Conservation (phyloP, 202 grass and related monocot species). For the Elaeis oleifera region DNA sequence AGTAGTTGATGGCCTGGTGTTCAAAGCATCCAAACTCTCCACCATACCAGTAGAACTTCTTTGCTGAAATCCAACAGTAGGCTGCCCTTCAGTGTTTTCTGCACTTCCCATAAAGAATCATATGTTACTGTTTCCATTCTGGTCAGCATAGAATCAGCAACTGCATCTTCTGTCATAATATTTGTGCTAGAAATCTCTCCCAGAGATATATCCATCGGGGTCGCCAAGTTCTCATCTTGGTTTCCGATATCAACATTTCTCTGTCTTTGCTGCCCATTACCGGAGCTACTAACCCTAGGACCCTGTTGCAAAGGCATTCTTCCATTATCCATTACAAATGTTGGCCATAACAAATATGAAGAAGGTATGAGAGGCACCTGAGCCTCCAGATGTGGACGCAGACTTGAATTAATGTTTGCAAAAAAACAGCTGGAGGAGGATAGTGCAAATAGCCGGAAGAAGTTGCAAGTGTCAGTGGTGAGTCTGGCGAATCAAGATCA, state of each 20-base stretch:
- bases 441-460: constrained; percentile 92
- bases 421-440: constrained; percentile 60
- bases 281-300: constrained; percentile 36
- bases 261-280: constrained; percentile 27
- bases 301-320: constrained; percentile 33
- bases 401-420: constrained; percentile 54
- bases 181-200: constrained; percentile 44
- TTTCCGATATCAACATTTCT: constrained; percentile 36
- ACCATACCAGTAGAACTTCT: neutral
- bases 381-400: constrained; percentile 39
- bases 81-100: constrained; percentile 10
- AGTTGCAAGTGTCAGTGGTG: constrained; percentile 67
- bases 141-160: constrained; percentile 10
- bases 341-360: constrained; percentile 63
- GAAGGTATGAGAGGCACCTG: constrained; percentile 27
- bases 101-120: neutral
- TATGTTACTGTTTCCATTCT: constrained; percentile 20
- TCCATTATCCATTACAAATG: constrained; percentile 51
- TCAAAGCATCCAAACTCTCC: constrained; percentile 11
- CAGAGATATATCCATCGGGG: constrained; percentile 70
- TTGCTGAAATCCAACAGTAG: neutral
- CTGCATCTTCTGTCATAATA: constrained; percentile 17
- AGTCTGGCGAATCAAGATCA: constrained; percentile 80
- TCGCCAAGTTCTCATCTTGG: constrained; percentile 34
- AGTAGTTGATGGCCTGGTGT: constrained; percentile 24